Evolutionary conservation across 2,329 filamentous ascomycete genomes (phyloP), one percentile per base, ranked within the genome.

Genomic region (Epichloe coenophiala): DNA sequence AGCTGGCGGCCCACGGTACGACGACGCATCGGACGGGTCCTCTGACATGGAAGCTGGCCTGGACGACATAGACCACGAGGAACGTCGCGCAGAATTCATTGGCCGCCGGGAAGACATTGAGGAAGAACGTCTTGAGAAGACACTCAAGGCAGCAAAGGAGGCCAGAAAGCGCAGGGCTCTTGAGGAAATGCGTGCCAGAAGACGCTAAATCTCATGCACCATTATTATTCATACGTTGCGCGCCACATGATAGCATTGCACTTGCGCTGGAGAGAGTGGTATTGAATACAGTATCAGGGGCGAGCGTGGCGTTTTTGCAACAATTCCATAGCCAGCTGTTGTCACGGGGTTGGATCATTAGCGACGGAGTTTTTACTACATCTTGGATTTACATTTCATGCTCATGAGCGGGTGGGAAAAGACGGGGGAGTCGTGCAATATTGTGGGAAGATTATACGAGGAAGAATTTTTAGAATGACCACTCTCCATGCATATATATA

Each of bases 41-140:
- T 87, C 83, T 5, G 86, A 88, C 58, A 89, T 89, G 83, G 85
- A 89, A 63, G 86, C 84, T 2, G 84, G 84, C 36, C 63, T 84
- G 38, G 83, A 82, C 53, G 85, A 89, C 57, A 78, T 90, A 48
- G 84, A 88, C 54, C 70, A 75, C 37, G 86, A 91, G 63, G 86
- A 91, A 63, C 69, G 72, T 45, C 62, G 69, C 47, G 83, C 85
- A 2, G 76, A 83, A 53, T 66, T 70, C 33, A 71, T 75, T 50
- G 86, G 84, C 23, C 77, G 77, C 43, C 74, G 75, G 45, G 86
- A 90, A 61, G 86, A 90, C 58, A 71, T 76, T 17, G 71, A 78
- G 57, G 80, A 84, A 53, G 68, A 84, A 57, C 73, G 71, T 3
- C 74, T 84, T 41, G 83, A 85, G 64, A 76, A 72, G 60, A 69